A percentile compares a stretch with the other conserved stretches of the same genome.
These are phyloP conservation scores for Solanum chiquidenum DNA, from an alignment of 257 asterid species.

Conservation along the genomic window DNA sequence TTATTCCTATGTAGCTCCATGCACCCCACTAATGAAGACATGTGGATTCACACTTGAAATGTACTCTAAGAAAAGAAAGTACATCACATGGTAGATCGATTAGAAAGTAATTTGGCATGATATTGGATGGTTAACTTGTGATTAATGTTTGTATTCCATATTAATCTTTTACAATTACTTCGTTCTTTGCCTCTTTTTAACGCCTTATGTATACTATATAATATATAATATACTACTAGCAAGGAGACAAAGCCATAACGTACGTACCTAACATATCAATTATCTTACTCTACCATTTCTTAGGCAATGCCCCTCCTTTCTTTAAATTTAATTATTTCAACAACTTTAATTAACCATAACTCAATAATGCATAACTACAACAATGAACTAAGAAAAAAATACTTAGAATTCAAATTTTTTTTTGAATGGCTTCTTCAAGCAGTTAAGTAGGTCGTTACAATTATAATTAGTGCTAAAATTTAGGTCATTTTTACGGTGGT, in stretches of 20 bases:
- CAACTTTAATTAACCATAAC: not conserved
- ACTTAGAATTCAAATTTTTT: too few relatives aligned
- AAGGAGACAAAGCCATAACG: conserved; percentile 4
- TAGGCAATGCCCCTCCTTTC: not conserved
- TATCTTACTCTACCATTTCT: not conserved
- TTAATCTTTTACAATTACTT: not conserved
- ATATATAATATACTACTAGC: not conserved
- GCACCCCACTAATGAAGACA: not conserved
- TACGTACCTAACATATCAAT: not conserved
- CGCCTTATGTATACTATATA: not conserved
- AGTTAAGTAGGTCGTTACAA: not conserved
- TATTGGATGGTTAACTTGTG: not conserved
- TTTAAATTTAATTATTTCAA: not conserved
- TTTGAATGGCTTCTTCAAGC: not conserved
- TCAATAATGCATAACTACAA: not conserved
- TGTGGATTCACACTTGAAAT: not conserved
- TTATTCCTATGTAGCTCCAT: not conserved
- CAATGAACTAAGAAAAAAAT: not conserved
- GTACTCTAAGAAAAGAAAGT: not conserved
- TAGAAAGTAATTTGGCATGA: not conserved
- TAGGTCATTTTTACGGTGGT: not conserved
- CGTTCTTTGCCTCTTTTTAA: not conserved
- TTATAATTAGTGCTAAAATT: not conserved
- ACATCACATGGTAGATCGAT: not conserved
- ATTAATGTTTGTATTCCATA: not conserved